phyloP scores from a whole-genome alignment of 192 early-diverging fungal genomes.

The Coemansia sp. region DNA sequence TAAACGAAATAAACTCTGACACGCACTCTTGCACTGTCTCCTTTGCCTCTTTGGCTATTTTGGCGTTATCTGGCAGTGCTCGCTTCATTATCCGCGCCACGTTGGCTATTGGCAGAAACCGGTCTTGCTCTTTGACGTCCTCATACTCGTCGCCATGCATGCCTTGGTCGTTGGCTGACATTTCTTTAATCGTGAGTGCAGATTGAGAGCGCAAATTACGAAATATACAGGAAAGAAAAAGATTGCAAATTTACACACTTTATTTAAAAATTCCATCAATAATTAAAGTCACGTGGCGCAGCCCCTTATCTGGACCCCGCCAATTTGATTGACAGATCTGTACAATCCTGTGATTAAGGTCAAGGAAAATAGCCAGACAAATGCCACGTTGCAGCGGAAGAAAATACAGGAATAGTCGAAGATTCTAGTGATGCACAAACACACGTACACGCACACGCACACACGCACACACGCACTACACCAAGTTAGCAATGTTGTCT shows the following conservation, averaged over 20 bases:
- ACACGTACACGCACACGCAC: background rate
- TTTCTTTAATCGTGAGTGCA: slow-evolving; percentile 4
- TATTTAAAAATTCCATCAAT: background rate
- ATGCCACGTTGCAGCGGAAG: background rate
- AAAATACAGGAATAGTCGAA: background rate
- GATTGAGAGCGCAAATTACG: background rate
- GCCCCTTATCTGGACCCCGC: background rate
- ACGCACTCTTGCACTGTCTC: slow-evolving; percentile 97
- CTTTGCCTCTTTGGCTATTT: slow-evolving; percentile 98
- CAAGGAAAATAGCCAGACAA: background rate
- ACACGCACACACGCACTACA: background rate
- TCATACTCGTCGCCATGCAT: slow-evolving; percentile 58
- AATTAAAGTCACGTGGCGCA: background rate
- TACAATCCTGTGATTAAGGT: background rate
- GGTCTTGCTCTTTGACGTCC: slow-evolving; percentile 93
- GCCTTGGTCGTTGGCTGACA: slow-evolving; percentile 44
- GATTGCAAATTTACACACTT: background rate
- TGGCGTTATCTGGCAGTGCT: slow-evolving; percentile 94
- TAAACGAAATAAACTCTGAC: slow-evolving; percentile 97
- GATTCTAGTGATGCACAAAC: background rate
- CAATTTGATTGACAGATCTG: background rate
- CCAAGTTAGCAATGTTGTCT: background rate
- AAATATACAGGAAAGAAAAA: background rate
- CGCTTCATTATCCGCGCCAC: slow-evolving; percentile 98
- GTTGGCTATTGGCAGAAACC: slow-evolving; percentile 94